Evolutionary conservation across 73 alveolate species (phyloP).

Genomic region (Loxodes magnus): DNA sequence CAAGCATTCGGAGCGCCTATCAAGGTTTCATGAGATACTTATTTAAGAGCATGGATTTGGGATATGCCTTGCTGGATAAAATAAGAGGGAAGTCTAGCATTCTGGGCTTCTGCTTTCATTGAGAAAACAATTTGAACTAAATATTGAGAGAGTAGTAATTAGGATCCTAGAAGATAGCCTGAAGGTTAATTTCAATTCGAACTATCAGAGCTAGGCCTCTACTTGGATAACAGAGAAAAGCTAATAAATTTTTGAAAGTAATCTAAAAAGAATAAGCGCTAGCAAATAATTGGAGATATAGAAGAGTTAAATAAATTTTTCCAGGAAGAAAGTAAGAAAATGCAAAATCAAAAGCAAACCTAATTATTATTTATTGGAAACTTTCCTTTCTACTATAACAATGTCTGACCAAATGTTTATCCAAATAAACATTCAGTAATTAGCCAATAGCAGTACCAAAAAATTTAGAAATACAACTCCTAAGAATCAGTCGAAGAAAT

Average conservation of each 20-base stretch:
- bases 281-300: constrained; percentile 1
- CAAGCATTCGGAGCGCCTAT: constrained; percentile 8
- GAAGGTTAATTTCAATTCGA: neutral
- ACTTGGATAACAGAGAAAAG: neutral
- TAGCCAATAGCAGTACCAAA: too few relatives aligned
- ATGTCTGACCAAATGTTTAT: neutral
- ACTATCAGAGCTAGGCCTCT: neutral
- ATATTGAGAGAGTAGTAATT: neutral
- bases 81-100: neutral
- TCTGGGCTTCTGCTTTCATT: constrained; percentile 2
- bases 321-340: neutral
- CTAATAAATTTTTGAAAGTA: neutral
- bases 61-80: constrained; percentile 3
- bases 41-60: constrained; percentile 3
- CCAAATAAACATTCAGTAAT: neutral
- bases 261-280: neutral
- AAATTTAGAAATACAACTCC: neutral
- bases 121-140: constrained; percentile 1
- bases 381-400: neutral
- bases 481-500: neutral
- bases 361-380: neutral
- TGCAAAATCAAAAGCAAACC: neutral
- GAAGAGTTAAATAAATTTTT: neutral
- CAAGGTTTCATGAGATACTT: constrained; percentile 4
- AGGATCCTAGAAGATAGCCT: constrained; percentile 4